These are phyloP conservation scores for Salix dunnii DNA, from an alignment of 345 rosid species.

Conservation along the genomic window DNA sequence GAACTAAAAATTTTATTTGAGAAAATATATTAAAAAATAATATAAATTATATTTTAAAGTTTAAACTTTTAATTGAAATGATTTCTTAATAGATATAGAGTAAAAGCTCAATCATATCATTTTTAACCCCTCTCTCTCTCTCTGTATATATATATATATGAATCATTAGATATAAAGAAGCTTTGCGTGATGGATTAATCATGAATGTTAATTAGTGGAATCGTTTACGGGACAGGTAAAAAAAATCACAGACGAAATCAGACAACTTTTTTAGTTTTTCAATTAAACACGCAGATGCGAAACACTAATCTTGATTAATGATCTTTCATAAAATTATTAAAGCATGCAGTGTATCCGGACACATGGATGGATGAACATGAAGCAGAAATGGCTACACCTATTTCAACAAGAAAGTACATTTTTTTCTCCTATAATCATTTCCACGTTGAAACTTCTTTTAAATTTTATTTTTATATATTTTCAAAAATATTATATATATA, in stretches of 20 bases:
- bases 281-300: too few species aligned
- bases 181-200: background rate
- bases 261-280: too few species aligned
- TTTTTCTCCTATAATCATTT: background rate
- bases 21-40: too few species aligned
- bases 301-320: background rate
- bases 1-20: too few species aligned
- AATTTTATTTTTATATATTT: too few species aligned
- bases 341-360: background rate
- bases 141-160: too few species aligned
- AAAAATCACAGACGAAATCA: background rate
- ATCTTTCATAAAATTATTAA: background rate
- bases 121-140: too few species aligned
- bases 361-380: background rate
- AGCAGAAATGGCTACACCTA: too few species aligned
- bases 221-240: background rate
- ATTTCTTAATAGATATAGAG: too few species aligned
- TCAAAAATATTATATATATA: too few species aligned
- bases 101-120: constrained; percentile 5
- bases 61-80: too few species aligned
- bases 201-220: background rate
- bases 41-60: too few species aligned
- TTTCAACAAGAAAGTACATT: background rate
- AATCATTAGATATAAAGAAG: background rate
- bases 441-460: background rate